Base-by-base conservation (phyloP, 306 rosid species). In the Vigna unguiculata region DNA sequence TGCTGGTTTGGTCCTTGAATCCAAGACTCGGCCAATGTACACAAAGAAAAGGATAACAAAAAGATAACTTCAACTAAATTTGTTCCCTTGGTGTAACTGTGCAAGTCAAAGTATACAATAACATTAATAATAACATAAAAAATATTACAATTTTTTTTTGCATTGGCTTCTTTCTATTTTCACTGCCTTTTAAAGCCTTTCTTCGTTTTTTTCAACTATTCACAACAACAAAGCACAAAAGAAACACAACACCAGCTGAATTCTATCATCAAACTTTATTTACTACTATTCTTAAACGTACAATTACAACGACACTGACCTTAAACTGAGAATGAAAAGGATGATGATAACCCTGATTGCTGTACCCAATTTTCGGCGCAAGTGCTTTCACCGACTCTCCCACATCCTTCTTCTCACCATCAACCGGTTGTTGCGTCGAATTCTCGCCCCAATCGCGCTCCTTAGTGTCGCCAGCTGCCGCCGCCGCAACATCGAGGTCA, bases 281-380 rank as follows among this genome's bases (percentile, higher is more conserved):
- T 17, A 51, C 22, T 51, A 17, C 22, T 51, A 51, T 51, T 8
- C 4, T 8, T 16, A 16, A 48, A 43, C 0, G 9, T 16, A 48
- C 53, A 48, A 15, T 48, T 48, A 48, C 53, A 16, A 16, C 7
- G 9, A 22, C 22, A 51, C 57, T 51, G 57, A 51, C 57, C 57
- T 51, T 51, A 51, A 51, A 51, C 57, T 51, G 57, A 17, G 57
- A 51, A 51, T 51, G 57, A 51, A 51, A 51, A 3, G 57, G 57
- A 51, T 51, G 57, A 5, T 49, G 55, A 16, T 48, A 48, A 48
- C 53, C 53, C 53, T 48, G 53, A 16, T 16, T 16, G 53, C 20
- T 48, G 53, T 48, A 48, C 53, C 53, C 53, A 48, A 16, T 2
- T 16, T 48, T 48, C n/a, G 20, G 53, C 20, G 20, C 53, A 15